Conservation (phyloP, 2,329 filamentous ascomycete species). For the Stenocarpella maydis region DNA sequence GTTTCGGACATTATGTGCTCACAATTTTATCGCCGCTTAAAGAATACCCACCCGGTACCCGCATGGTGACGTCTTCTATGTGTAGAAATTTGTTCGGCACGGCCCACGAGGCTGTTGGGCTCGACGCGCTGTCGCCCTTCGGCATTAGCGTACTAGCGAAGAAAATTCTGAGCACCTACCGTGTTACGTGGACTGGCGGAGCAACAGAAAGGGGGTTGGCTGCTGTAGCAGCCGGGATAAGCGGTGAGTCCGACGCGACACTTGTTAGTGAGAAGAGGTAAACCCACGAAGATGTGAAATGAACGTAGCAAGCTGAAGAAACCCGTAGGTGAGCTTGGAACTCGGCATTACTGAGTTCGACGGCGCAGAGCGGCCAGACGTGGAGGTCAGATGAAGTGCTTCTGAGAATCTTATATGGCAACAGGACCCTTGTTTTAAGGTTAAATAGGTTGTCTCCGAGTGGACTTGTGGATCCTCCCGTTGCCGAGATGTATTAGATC, state of each 20-base stretch:
- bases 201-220: background rate
- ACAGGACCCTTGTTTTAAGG: conserved; percentile 1
- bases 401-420: background rate
- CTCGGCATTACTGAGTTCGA: no score
- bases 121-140: conserved; percentile 5
- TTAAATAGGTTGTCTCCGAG: background rate
- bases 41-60: background rate
- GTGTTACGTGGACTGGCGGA: no score
- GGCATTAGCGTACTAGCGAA: background rate
- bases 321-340: no score
- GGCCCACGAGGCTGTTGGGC: background rate
- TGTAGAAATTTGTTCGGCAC: background rate
- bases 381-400: background rate
- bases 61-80: background rate
- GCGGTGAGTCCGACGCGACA: background rate
- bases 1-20: background rate
- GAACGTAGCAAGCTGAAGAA: no score
- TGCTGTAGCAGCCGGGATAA: background rate
- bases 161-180: background rate
- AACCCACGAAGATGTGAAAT: background rate
- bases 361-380: background rate
- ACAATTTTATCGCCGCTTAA: conserved; percentile 15
- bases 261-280: background rate
- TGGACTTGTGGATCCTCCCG: conserved; percentile 18
- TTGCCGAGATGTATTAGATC: background rate